Percentiles rank a stretch among this genome's conserved stretches.
These are phyloP conservation scores for Sporothrix brasiliensis DNA, from an alignment of 2,329 filamentous ascomycete species.

Conservation along the genomic window DNA sequence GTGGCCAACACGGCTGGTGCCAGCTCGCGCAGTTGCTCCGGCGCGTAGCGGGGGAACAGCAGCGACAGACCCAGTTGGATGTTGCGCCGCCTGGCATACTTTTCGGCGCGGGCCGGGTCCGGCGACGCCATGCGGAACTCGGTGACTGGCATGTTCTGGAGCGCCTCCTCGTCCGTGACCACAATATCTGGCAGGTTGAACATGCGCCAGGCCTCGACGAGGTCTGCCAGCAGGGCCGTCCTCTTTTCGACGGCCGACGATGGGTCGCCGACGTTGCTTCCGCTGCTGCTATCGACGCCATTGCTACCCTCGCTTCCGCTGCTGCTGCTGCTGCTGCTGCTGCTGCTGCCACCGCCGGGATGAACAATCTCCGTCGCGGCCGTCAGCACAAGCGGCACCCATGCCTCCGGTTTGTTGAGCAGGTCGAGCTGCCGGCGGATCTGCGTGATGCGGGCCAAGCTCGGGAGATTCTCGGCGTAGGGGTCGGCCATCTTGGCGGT, in stretches of 20 bases:
- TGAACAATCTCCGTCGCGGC: constrained; percentile 42
- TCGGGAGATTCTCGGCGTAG: constrained; percentile 42
- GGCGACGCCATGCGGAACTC: constrained; percentile 34
- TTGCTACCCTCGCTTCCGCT: too few species aligned
- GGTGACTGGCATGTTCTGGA: neutral
- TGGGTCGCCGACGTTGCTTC: too few species aligned
- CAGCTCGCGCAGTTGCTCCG: constrained; percentile 39
- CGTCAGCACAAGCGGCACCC: constrained; percentile 44
- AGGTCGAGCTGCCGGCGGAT: constrained; percentile 44
- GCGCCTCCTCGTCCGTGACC: constrained; percentile 29
- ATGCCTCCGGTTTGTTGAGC: constrained; percentile 42
- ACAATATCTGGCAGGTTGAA: constrained; percentile 43
- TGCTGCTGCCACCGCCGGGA: neutral
- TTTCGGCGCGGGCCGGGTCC: constrained; percentile 29
- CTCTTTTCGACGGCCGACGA: neutral
- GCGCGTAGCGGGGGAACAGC: constrained; percentile 44
- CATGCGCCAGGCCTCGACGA: constrained; percentile 49
- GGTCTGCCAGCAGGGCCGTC: constrained; percentile 44
- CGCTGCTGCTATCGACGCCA: too few species aligned
- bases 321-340: neutral
- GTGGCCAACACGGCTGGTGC: constrained; percentile 46
- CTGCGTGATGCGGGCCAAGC: constrained; percentile 46
- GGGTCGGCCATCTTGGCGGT: constrained; percentile 43
- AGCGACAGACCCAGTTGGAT: constrained; percentile 41
- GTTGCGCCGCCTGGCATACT: constrained; percentile 33